Evolutionary conservation across 257 asterid species (phyloP), one percentile per base, ranked within the genome.

Genomic region (Anisodus tanguticus): DNA sequence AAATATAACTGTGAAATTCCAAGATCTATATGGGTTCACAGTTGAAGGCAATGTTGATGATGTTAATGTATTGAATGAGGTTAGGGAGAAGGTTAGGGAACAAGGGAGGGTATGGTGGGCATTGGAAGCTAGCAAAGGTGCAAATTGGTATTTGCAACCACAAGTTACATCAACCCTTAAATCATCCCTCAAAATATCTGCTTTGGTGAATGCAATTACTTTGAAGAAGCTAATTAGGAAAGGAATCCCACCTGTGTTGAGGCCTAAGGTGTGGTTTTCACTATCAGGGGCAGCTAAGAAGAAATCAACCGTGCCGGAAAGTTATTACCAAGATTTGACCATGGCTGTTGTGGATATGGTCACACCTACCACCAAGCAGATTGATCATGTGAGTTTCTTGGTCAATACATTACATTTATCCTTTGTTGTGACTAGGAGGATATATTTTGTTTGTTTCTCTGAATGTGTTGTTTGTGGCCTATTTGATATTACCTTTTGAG

Each of bases 21-120:
- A 96, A 87, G 99, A 96, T 92, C 93, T 96, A 82, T 96, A 96
- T 84, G 98, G 93, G 16, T 96, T 96, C 90, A 88, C 93, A 5
- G 99, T 96, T 15, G 98, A 94, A 87, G 99, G 99, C 9, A 96
- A 94, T 90, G 99, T 96, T 82, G 99, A 96, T 87, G 99, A 96
- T 88, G 99, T 94, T 13, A 96, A 96, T 89, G 97, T 94, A 84
- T 84, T 96, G 93, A 96, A 96, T 87, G 99, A 96, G 93, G 97
- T 96, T 80, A 91, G 98, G 71, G 99, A 96, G 91, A 96, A 94
- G 85, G 98, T 93, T 67, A 89, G 98, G 91, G 91, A 96, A 85
- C 98, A 96, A 83, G 98, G 95, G 3, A 90, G 86, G 89, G 94
- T 93, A 6, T 96, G 99, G 99, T 94, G 98, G 99, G 91, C 95